phyloP scores from a whole-genome alignment of 108 stramenopile genomes.

The Nitzschia putrida region DNA sequence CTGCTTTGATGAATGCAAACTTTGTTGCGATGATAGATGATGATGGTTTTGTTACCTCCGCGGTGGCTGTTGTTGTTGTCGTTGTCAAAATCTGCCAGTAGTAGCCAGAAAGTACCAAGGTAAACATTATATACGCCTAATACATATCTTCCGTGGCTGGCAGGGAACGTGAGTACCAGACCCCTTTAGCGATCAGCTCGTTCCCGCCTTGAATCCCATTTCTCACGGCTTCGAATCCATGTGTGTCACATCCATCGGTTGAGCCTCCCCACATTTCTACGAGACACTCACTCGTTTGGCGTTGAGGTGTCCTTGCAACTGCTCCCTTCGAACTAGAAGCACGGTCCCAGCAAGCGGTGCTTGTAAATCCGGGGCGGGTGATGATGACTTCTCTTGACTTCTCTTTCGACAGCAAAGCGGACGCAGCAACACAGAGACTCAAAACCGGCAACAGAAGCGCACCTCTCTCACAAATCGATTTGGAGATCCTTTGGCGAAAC shows the following conservation, averaged over 20 bases:
- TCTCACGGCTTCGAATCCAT: neutral
- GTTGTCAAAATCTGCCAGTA: no score
- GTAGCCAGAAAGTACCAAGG: no score
- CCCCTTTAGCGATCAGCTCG: neutral
- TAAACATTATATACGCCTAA: no score
- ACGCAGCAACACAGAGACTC: neutral
- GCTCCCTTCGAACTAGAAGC: conserved; percentile 1
- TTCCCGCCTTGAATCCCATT: no score
- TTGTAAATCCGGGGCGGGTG: conserved; percentile 1
- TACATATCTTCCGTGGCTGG: no score
- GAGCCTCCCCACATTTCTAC: neutral
- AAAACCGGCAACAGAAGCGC: conserved; percentile 13
- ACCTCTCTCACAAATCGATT: neutral
- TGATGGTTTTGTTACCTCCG: no score
- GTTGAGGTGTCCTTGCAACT: conserved; percentile 1
- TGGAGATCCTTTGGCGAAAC: conserved; percentile 21
- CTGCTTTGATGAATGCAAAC: no score
- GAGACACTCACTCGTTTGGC: neutral
- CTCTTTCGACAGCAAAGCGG: neutral
- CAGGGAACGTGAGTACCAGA: no score
- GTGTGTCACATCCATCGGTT: conserved; percentile 4
- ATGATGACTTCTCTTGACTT: conserved; percentile 3
- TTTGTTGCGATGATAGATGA: no score
- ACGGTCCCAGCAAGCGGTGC: conserved; percentile 3
- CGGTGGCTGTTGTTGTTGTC: no score